A percentile compares a stretch with the other conserved stretches of the same genome.
These are phyloP conservation scores for Talaromyces sp. DNA, from an alignment of 2,329 filamentous ascomycete genomes.

Conservation along the genomic window DNA sequence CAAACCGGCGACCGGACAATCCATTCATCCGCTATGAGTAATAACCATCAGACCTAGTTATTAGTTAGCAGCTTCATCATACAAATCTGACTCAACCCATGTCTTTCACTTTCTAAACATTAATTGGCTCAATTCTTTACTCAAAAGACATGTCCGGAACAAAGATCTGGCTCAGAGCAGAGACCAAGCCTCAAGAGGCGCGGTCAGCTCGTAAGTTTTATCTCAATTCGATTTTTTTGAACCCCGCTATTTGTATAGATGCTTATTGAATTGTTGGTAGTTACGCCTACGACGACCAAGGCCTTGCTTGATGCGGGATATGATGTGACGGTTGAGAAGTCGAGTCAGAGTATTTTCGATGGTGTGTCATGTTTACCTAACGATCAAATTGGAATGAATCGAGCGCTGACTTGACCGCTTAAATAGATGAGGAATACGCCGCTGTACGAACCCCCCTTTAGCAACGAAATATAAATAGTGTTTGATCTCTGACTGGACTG, in stretches of 20 bases:
- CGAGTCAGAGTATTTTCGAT: constrained; percentile 62
- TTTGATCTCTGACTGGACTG: constrained; percentile 45
- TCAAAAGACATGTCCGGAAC: constrained; percentile 34
- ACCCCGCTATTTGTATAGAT: neutral
- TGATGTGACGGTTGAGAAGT: constrained; percentile 65
- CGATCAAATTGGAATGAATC: neutral
- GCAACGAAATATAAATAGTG: neutral
- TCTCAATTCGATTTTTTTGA: constrained; percentile 8
- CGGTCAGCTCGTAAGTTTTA: constrained; percentile 48
- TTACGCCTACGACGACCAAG: constrained; percentile 56
- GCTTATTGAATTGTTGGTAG: constrained; percentile 23
- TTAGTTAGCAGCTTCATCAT: neutral
- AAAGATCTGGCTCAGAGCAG: constrained; percentile 57
- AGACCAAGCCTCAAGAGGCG: constrained; percentile 60
- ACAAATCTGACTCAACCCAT: neutral
- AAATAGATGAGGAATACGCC: constrained; percentile 19
- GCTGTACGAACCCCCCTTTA: constrained; percentile 8
- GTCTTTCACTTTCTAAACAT: neutral
- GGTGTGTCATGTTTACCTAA: constrained; percentile 30
- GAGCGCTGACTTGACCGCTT: neutral
- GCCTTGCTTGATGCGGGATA: constrained; percentile 68
- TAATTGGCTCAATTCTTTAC: constrained; percentile 13
- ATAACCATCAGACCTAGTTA: constrained; percentile 11
- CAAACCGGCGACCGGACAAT: constrained; percentile 11
- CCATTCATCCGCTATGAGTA: constrained; percentile 21